phyloP scores from a whole-genome alignment of 495 filamentous ascomycete genomes.

The Podospora appendiculata region DNA sequence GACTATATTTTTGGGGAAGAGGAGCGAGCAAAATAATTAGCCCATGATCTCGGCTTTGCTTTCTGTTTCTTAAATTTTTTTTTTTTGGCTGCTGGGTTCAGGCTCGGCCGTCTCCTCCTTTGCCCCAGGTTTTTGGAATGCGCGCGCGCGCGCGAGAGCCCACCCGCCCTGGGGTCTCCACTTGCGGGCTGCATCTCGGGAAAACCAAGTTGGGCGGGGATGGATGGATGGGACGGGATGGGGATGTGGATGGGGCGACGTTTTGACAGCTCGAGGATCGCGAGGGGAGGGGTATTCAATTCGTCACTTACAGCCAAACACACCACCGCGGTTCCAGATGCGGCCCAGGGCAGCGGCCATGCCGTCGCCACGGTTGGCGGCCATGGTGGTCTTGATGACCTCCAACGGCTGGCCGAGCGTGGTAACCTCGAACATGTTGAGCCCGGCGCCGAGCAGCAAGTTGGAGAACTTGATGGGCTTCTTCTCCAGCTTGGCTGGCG shows the following conservation, averaged over 20 bases:
- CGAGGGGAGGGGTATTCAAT: too few relatives aligned
- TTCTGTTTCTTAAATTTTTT: too few relatives aligned
- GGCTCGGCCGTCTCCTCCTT: too few relatives aligned
- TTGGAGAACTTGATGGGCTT: slow-evolving; percentile 99
- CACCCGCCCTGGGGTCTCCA: too few relatives aligned
- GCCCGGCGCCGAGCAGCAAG: slow-evolving; percentile 85
- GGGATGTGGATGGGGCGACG: not conserved
- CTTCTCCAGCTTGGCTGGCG: slow-evolving; percentile 68
- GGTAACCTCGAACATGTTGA: slow-evolving; percentile 91
- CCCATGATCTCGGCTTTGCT: too few relatives aligned
- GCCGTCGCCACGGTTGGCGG: slow-evolving; percentile 85
- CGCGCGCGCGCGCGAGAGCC: too few relatives aligned
- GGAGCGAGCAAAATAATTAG: not conserved
- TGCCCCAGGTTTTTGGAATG: too few relatives aligned
- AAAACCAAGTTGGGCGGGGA: too few relatives aligned
- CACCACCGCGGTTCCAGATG: slow-evolving; percentile 91
- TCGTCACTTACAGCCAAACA: slow-evolving; percentile 85
- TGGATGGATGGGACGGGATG: too few relatives aligned
- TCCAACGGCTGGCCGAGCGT: slow-evolving; percentile 84
- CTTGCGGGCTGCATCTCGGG: too few relatives aligned
- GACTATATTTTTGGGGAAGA: slow-evolving; percentile 55
- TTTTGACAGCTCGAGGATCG: not conserved
- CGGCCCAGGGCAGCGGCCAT: slow-evolving; percentile 72
- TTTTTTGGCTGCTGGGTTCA: too few relatives aligned
- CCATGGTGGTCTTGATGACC: slow-evolving; percentile 99